Conservation (phyloP, 1,284 basidiomycete species). For the Earliella scabrosa region DNA sequence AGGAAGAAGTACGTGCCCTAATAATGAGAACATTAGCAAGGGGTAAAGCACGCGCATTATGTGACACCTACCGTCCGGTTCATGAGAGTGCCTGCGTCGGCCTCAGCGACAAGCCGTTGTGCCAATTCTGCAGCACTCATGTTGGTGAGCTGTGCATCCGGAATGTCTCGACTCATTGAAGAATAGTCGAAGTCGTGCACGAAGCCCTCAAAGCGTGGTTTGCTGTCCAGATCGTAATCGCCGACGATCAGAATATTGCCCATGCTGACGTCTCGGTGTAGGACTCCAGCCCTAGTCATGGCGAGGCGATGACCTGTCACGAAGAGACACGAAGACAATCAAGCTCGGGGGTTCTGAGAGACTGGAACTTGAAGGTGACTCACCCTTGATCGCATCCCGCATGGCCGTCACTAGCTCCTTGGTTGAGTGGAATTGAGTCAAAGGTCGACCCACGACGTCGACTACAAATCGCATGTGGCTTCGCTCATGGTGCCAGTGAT, state of each 20-base stretch:
- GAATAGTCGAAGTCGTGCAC: constrained; percentile 19
- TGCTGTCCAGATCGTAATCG: neutral
- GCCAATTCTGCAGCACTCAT: neutral
- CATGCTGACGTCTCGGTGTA: constrained; percentile 21
- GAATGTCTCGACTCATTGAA: constrained; percentile 1
- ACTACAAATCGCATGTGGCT: constrained; percentile 20
- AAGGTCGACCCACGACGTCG: constrained; percentile 12
- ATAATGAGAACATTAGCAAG: too few relatives aligned
- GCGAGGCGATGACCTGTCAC: constrained; percentile 5
- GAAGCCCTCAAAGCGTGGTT: neutral
- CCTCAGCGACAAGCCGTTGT: neutral
- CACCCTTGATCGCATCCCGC: constrained; percentile 21
- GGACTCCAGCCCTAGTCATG: constrained; percentile 1
- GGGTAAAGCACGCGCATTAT: too few relatives aligned
- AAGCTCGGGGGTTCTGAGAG: too few relatives aligned
- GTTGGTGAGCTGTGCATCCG: neutral
- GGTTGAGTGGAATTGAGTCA: constrained; percentile 16
- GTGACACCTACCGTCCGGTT: constrained; percentile 16
- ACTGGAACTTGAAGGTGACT: neutral
- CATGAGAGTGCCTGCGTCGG: neutral
- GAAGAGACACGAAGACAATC: neutral
- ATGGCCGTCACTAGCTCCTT: constrained; percentile 18
- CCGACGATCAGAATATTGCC: constrained; percentile 21
- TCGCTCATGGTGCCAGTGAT: constrained; percentile 4
- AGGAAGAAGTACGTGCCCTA: too few relatives aligned